phyloP scores from a whole-genome alignment of 2,329 filamentous ascomycete species.

The Sporothrix brunneoviolacea region DNA sequence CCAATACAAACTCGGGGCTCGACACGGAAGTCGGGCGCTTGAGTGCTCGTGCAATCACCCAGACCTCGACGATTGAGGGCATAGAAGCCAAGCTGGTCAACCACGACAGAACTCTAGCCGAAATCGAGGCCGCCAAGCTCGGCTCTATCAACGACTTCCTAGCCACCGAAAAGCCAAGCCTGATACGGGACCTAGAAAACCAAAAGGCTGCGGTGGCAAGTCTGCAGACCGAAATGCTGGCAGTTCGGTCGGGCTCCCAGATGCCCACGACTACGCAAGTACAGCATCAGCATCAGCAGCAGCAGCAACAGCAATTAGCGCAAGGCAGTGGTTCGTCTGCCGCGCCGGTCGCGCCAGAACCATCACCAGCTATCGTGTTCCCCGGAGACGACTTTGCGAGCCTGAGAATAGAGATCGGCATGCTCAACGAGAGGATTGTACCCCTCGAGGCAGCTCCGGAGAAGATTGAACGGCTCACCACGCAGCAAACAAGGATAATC shows the following conservation, averaged over 20 bases:
- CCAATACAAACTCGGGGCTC: background rate
- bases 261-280: background rate
- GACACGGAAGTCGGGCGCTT: background rate
- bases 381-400: conserved; percentile 18
- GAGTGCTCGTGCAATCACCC: background rate
- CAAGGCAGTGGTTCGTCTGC: background rate
- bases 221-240: background rate
- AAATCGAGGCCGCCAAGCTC: background rate
- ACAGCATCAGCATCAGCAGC: background rate
- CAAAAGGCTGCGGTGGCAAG: background rate
- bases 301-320: background rate
- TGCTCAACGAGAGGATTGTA: conserved; percentile 7
- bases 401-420: conserved; percentile 13
- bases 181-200: background rate
- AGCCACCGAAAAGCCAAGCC: background rate
- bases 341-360: too few species aligned
- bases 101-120: conserved; percentile 1
- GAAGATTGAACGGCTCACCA: background rate
- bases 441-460: background rate
- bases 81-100: background rate
- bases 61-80: background rate
- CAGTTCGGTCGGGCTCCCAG: background rate
- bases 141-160: conserved; percentile 2
- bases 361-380: conserved; percentile 1
- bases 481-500: background rate